phyloP scores from a whole-genome alignment of 805 yeast species.

The Yamadazyma akitaensis region DNA sequence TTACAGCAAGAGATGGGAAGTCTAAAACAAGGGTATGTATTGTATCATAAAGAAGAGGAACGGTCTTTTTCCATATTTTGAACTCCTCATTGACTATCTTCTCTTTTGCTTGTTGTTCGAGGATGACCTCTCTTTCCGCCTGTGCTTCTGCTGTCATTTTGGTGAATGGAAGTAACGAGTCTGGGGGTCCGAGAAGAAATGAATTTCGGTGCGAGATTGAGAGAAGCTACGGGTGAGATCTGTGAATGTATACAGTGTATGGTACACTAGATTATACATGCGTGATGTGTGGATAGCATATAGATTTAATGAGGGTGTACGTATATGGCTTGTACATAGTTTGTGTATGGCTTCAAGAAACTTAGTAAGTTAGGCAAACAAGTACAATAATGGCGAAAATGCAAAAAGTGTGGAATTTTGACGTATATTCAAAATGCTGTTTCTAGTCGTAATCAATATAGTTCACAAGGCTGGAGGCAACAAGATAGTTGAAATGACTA shows the following conservation, averaged over 20 bases:
- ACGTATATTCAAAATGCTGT: too few relatives aligned
- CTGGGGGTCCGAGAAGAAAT: neutral
- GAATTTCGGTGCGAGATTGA: neutral
- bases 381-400: too few relatives aligned
- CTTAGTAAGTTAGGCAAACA: too few relatives aligned
- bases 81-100: conserved; percentile 73
- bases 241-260: neutral
- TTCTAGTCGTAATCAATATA: too few relatives aligned
- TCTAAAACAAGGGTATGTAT: conserved; percentile 64
- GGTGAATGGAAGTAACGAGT: neutral
- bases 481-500: too few relatives aligned
- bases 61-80: conserved; percentile 78
- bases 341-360: too few relatives aligned
- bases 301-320: too few relatives aligned
- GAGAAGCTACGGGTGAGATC: neutral
- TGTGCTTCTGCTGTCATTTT: neutral
- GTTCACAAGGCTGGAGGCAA: too few relatives aligned
- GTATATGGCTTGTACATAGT: too few relatives aligned
- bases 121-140: conserved; percentile 35
- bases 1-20: conserved; percentile 69
- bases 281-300: too few relatives aligned
- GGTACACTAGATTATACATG: neutral
- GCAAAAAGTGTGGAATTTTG: too few relatives aligned
- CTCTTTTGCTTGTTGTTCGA: conserved; percentile 53
- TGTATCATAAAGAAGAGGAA: conserved; percentile 73